Percentiles rank a stretch among this genome's conserved stretches.
These are phyloP conservation scores for Nelumbo lutea DNA, from an alignment of 164 flowering plant species.

Conservation along the genomic window DNA sequence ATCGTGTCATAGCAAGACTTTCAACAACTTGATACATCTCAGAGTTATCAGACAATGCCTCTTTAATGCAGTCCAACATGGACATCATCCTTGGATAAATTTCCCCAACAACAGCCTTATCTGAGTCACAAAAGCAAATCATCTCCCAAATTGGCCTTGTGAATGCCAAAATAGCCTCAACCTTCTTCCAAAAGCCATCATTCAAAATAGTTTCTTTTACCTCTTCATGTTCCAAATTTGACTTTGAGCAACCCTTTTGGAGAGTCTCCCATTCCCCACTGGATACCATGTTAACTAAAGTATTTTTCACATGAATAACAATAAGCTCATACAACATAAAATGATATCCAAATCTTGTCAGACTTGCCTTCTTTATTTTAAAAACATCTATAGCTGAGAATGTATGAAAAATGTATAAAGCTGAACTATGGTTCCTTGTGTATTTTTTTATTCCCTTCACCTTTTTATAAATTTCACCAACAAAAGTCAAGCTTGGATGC, in stretches of 20 bases:
- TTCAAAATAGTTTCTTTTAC: slow-evolving; percentile 7
- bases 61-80: slow-evolving; percentile 17
- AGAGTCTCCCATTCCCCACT: slow-evolving; percentile 11
- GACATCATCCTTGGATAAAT: slow-evolving; percentile 19
- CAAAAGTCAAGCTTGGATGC: slow-evolving; percentile 13
- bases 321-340: slow-evolving; percentile 12
- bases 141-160: slow-evolving; percentile 16
- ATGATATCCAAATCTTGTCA: slow-evolving; percentile 17
- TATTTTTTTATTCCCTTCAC: slow-evolving; percentile 19
- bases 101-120: slow-evolving; percentile 17
- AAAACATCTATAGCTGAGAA: slow-evolving; percentile 8
- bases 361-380: slow-evolving; percentile 11
- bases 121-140: slow-evolving; percentile 18
- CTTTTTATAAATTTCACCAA: slow-evolving; percentile 14
- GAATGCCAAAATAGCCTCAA: slow-evolving; percentile 5
- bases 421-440: slow-evolving; percentile 13
- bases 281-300: slow-evolving; percentile 11
- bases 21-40: background rate
- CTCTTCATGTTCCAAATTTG: slow-evolving; percentile 6
- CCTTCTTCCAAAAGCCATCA: slow-evolving; percentile 17
- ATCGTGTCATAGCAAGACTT: slow-evolving; percentile 6
- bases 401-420: slow-evolving; percentile 11
- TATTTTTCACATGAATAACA: slow-evolving; percentile 8
- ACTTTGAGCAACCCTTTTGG: background rate
- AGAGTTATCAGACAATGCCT: background rate